Conservation (phyloP, 2,329 filamentous ascomycete species). For the Cercospora sp. region DNA sequence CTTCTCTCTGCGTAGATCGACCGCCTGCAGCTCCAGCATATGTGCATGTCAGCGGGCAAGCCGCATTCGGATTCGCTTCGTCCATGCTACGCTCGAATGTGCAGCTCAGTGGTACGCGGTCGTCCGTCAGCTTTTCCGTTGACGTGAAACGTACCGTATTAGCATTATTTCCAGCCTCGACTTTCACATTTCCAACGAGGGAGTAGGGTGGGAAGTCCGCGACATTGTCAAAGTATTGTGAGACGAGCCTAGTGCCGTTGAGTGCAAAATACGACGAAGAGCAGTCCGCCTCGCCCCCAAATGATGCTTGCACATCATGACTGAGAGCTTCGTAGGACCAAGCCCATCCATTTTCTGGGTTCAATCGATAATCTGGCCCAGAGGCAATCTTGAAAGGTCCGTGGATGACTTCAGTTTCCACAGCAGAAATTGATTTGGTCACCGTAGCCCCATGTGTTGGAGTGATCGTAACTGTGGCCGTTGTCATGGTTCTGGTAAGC, state of each 20-base stretch:
- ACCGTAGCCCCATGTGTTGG: background rate
- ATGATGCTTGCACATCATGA: background rate
- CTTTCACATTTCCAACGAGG: conserved; percentile 7
- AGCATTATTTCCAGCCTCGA: background rate
- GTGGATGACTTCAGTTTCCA: background rate
- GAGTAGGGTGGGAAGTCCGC: conserved; percentile 13
- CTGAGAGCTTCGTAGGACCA: background rate
- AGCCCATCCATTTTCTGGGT: conserved; percentile 3
- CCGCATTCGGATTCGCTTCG: background rate
- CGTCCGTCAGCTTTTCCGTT: background rate
- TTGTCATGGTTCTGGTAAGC: conserved; percentile 4
- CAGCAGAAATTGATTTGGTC: background rate
- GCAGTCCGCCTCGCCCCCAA: background rate
- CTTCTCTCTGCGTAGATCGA: background rate
- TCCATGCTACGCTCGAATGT: background rate
- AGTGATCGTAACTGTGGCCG: background rate
- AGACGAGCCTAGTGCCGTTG: conserved; percentile 3
- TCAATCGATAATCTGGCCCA: background rate
- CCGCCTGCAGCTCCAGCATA: conserved; percentile 5
- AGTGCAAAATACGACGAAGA: conserved; percentile 4
- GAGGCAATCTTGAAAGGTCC: conserved; percentile 8
- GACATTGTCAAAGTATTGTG: background rate
- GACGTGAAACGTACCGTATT: background rate
- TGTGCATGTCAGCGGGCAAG: conserved; percentile 9
- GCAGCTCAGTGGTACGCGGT: conserved; percentile 2